A percentile compares a stretch with the other conserved stretches of the same genome.
phyloP scores from a whole-genome alignment of 1,139 yeast genomes.

The Pichia sp. region DNA sequence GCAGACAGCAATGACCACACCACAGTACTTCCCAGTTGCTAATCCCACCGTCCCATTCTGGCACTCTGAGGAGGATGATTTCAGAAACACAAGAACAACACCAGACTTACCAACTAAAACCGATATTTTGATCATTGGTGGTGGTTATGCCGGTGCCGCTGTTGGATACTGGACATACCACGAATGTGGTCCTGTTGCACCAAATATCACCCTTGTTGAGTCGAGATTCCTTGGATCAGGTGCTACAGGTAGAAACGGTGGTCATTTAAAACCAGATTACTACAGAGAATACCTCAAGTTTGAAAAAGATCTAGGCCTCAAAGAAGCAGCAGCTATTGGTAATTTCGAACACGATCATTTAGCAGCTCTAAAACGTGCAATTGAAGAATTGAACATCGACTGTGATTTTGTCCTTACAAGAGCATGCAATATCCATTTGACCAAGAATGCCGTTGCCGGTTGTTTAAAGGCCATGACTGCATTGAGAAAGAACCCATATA shows the following conservation, averaged over 20 bases:
- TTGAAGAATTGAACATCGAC: conserved; percentile 35
- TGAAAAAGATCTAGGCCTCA: conserved; percentile 26
- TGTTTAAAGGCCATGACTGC: conserved; percentile 11
- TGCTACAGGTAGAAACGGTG: conserved; percentile 50
- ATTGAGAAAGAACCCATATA: conserved; percentile 25
- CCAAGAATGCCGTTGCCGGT: conserved; percentile 19
- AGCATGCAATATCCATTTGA: conserved; percentile 37
- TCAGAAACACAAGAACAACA: conserved; percentile 22
- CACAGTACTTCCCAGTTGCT: conserved; percentile 17
- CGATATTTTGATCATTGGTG: conserved; percentile 37
- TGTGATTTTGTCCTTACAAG: conserved; percentile 38
- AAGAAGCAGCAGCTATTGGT: conserved; percentile 34
- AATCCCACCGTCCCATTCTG: conserved; percentile 20
- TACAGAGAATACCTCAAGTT: conserved; percentile 28
- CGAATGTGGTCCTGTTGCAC: conserved; percentile 20
- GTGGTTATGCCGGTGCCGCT: conserved; percentile 42
- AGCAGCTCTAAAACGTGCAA: conserved; percentile 29
- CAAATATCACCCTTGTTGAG: conserved; percentile 36
- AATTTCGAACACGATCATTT: conserved; percentile 37
- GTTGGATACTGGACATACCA: conserved; percentile 34
- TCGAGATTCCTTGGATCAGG: conserved; percentile 43
- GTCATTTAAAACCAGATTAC: conserved; percentile 42
- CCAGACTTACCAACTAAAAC: conserved; percentile 25
- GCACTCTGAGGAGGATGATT: conserved; percentile 25
- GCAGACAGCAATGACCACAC: conserved; percentile 17